Conservation (phyloP, 495 filamentous ascomycete species). For the Tuber calosporum region DNA sequence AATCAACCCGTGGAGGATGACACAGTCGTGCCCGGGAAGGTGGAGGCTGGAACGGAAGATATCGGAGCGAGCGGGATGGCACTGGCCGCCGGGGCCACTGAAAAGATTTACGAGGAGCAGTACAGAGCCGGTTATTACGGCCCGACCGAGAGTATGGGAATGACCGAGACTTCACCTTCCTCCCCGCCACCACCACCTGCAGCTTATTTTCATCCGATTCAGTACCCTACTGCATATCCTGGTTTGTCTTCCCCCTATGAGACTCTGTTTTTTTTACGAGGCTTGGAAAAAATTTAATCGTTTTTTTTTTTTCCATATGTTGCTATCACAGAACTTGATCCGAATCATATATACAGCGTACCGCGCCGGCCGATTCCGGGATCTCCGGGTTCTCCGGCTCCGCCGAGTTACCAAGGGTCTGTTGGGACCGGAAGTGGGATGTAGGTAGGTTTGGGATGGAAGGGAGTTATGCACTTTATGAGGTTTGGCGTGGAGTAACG, state of each 20-base stretch:
- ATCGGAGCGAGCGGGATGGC: neutral
- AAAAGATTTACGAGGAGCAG: neutral
- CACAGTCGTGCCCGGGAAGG: neutral
- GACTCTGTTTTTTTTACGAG: neutral
- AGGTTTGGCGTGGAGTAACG: neutral
- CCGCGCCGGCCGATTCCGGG: neutral
- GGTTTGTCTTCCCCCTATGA: neutral
- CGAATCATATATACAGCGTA: neutral
- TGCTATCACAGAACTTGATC: neutral
- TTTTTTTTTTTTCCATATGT: neutral
- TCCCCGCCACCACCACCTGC: neutral
- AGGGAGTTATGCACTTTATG: neutral
- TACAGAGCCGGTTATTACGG: neutral
- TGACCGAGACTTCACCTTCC: neutral
- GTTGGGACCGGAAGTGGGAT: neutral
- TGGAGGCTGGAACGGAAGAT: neutral
- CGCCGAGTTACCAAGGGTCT: neutral
- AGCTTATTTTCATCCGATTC: neutral
- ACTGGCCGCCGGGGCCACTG: neutral
- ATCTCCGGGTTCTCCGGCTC: neutral
- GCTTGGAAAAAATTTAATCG: neutral
- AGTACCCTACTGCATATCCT: neutral
- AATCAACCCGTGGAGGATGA: neutral
- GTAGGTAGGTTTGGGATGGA: neutral
- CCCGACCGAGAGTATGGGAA: neutral